phyloP scores from a whole-genome alignment of 495 filamentous ascomycete species.

The Tuber umbilicatum region DNA sequence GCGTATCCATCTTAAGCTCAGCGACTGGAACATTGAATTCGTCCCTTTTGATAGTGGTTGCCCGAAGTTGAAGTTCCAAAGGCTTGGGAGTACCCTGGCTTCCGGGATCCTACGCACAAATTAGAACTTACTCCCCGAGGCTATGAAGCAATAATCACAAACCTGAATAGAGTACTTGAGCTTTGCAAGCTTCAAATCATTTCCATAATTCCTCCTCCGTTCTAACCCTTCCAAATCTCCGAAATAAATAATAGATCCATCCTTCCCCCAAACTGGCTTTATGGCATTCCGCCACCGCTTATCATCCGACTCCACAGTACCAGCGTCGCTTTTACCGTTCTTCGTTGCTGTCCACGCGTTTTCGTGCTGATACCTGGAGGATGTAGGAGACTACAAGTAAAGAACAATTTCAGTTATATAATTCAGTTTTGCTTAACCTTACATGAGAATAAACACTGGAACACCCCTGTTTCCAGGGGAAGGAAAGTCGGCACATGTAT shows the following conservation, averaged over 20 bases:
- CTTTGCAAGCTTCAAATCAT: slow-evolving; percentile 31
- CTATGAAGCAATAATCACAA: slow-evolving; percentile 2
- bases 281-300: slow-evolving; percentile 42
- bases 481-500: slow-evolving; percentile 38
- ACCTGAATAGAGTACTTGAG: slow-evolving; percentile 34
- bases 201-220: slow-evolving; percentile 23
- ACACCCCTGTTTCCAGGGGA: slow-evolving; percentile 21
- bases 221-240: slow-evolving; percentile 36
- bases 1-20: slow-evolving; percentile 26
- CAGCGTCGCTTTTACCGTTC: slow-evolving; percentile 12
- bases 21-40: slow-evolving; percentile 49
- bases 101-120: slow-evolving; percentile 18
- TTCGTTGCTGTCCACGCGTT: slow-evolving; percentile 16
- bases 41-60: slow-evolving; percentile 43
- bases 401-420: slow-evolving; percentile 47
- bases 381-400: slow-evolving; percentile 68
- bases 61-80: slow-evolving; percentile 46
- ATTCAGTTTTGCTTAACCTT: slow-evolving; percentile 46
- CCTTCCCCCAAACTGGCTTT: slow-evolving; percentile 68
- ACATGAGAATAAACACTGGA: slow-evolving; percentile 46
- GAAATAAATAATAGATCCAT: slow-evolving; percentile 62
- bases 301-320: slow-evolving; percentile 41
- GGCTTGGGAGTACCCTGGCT: slow-evolving; percentile 41
- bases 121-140: slow-evolving; percentile 27
- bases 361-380: slow-evolving; percentile 19